Evolutionary conservation across 768 basidiomycete genomes (phyloP).

Genomic region (Agrocybe praecox): DNA sequence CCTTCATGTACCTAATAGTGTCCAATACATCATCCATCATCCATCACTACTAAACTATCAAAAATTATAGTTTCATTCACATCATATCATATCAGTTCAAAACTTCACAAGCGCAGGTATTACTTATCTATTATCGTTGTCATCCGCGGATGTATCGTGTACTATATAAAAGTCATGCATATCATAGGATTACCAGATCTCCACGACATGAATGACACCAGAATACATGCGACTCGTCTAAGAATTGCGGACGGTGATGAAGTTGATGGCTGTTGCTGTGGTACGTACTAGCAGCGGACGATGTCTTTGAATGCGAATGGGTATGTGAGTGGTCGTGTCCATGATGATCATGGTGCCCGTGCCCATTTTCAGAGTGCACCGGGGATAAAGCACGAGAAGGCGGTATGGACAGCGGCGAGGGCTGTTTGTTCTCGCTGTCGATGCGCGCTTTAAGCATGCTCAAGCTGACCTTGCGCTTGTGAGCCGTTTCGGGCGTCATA

Average conservation of each 20-base stretch:
- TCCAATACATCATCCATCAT: slow-evolving; percentile 11
- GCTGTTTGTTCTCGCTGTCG: slow-evolving; percentile 64
- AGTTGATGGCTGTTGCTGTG: too few species aligned
- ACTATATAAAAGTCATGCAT: not conserved
- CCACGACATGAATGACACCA: slow-evolving; percentile 87
- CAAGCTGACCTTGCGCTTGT: slow-evolving; percentile 82
- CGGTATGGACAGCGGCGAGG: slow-evolving; percentile 32
- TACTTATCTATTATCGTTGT: too few species aligned
- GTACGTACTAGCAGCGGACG: slow-evolving; percentile 20
- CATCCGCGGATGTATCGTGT: too few species aligned
- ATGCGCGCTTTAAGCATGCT: slow-evolving; percentile 92
- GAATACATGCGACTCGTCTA: slow-evolving; percentile 89
- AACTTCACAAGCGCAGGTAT: too few species aligned
- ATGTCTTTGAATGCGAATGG: not conserved
- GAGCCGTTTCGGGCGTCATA: slow-evolving; percentile 73
- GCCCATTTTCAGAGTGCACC: slow-evolving; percentile 39
- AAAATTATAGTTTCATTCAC: too few species aligned
- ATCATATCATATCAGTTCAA: too few species aligned
- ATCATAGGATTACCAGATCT: slow-evolving; percentile 75
- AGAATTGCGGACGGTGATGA: slow-evolving; percentile 67
- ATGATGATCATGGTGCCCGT: slow-evolving; percentile 19
- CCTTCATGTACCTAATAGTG: slow-evolving; percentile 9
- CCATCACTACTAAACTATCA: not conserved
- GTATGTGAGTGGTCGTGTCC: slow-evolving; percentile 6
- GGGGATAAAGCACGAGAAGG: slow-evolving; percentile 60